Conservation (phyloP, 345 rosid species). For the Theobroma cacao region DNA sequence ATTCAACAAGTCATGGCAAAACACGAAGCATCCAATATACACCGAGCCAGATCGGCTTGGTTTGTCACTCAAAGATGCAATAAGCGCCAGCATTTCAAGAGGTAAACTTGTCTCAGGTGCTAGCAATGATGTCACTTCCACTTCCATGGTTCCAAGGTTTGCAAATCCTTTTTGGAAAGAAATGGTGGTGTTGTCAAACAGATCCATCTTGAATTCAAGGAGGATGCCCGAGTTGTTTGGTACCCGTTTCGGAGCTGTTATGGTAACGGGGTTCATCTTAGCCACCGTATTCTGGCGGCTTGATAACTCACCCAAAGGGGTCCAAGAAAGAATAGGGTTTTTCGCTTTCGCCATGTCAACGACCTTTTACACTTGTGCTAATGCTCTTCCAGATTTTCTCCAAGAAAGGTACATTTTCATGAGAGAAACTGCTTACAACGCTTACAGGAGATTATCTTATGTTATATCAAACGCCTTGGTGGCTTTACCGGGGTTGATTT, state of each 20-base stretch:
- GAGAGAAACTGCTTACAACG: constrained; percentile 92
- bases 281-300: constrained; percentile 92
- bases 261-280: constrained; percentile 83
- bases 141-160: constrained; percentile 71
- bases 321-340: constrained; percentile 82
- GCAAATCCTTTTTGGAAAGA: constrained; percentile 88
- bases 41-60: constrained; percentile 37
- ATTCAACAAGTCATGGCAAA: constrained; percentile 78
- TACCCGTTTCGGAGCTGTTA: constrained; percentile 64
- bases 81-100: constrained; percentile 77
- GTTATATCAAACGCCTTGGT: constrained; percentile 71
- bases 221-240: constrained; percentile 86
- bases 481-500: constrained; percentile 50
- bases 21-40: constrained; percentile 42
- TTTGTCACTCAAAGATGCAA: constrained; percentile 82
- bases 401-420: constrained; percentile 96
- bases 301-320: constrained; percentile 85
- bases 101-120: constrained; percentile 78
- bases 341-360: constrained; percentile 98
- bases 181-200: constrained; percentile 63
- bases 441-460: constrained; percentile 87
- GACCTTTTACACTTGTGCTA: constrained; percentile 94
- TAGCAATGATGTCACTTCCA: constrained; percentile 24
- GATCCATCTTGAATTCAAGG: constrained; percentile 61
- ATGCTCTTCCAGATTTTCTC: constrained; percentile 88